These are phyloP conservation scores for Boechera divaricarpa DNA, from an alignment of 345 rosid species.

Conservation along the genomic window DNA sequence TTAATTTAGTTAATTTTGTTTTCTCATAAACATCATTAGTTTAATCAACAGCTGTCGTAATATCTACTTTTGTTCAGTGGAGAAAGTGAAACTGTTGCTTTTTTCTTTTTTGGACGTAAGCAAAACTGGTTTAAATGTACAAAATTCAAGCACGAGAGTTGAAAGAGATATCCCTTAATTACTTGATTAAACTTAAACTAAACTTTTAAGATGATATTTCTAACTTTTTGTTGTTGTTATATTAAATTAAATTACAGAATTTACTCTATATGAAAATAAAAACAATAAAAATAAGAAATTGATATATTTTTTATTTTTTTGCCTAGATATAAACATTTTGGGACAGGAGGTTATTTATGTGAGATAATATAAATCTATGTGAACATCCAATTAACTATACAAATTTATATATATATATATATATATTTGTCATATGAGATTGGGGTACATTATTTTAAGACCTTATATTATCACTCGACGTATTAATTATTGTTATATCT, in stretches of 20 bases:
- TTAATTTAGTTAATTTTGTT: slow-evolving; percentile 35
- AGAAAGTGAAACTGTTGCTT: slow-evolving; percentile 1
- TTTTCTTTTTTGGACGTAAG: neutral
- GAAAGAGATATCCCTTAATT: neutral
- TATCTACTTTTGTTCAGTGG: slow-evolving; percentile 22
- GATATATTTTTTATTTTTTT: too few species aligned
- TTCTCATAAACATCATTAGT: slow-evolving; percentile 17
- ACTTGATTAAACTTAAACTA: neutral
- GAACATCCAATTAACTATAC: too few species aligned
- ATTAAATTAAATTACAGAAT: too few species aligned
- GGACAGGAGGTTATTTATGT: neutral
- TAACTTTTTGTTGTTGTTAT: neutral
- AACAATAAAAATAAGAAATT: neutral
- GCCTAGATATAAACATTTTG: too few species aligned
- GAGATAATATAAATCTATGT: too few species aligned
- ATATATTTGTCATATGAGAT: too few species aligned
- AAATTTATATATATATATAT: too few species aligned
- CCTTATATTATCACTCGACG: too few species aligned
- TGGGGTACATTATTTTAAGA: too few species aligned
- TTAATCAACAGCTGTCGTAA: slow-evolving; percentile 29
- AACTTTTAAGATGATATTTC: neutral
- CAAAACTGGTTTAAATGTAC: neutral
- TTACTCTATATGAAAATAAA: neutral
- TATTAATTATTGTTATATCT: too few species aligned
- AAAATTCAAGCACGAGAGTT: slow-evolving; percentile 2